These are phyloP conservation scores for Apiospora malaysiana DNA, from an alignment of 2,329 filamentous ascomycete genomes.

Conservation along the genomic window DNA sequence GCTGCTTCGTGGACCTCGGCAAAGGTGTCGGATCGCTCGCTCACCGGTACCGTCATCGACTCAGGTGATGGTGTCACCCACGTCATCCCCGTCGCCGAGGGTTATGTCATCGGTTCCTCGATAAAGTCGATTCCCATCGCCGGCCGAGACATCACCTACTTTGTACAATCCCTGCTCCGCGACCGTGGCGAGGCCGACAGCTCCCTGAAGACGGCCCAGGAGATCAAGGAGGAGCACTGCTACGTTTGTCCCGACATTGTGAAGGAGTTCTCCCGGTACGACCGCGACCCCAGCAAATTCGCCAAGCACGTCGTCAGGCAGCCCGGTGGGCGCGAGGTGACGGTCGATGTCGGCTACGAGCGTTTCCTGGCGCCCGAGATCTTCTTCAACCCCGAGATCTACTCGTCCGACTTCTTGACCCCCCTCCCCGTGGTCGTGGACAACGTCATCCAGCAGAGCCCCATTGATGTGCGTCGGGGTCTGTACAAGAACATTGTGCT, in stretches of 20 bases:
- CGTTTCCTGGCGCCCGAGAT: constrained; percentile 98
- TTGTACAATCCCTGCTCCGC: constrained; percentile 93
- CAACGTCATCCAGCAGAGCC: constrained; percentile 94
- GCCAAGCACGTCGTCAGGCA: constrained; percentile 87
- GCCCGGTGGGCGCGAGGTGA: constrained; percentile 82
- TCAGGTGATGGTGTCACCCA: constrained; percentile 99
- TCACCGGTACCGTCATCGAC: constrained; percentile 98
- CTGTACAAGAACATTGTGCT: constrained; percentile 99
- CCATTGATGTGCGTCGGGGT: constrained; percentile 94
- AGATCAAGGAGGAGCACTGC: constrained; percentile 98
- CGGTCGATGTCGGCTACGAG: constrained; percentile 95
- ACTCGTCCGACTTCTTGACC: constrained; percentile 97
- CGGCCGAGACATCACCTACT: constrained; percentile 97
- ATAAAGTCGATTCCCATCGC: constrained; percentile 99
- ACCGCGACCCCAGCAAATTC: constrained; percentile 90
- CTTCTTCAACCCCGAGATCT: constrained; percentile 99
- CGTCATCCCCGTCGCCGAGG: constrained; percentile 97
- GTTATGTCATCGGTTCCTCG: constrained; percentile 97
- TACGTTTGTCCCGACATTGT: constrained; percentile 99
- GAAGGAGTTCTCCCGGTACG: constrained; percentile 95
- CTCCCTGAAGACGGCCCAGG: constrained; percentile 94
- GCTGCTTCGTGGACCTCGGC: constrained; percentile 98
- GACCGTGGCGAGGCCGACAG: constrained; percentile 97
- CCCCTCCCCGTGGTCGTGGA: constrained; percentile 94
- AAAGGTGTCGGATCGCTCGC: constrained; percentile 93